Conservation (phyloP, 2,329 filamentous ascomycete species). For the Mycosphaerella sp. region DNA sequence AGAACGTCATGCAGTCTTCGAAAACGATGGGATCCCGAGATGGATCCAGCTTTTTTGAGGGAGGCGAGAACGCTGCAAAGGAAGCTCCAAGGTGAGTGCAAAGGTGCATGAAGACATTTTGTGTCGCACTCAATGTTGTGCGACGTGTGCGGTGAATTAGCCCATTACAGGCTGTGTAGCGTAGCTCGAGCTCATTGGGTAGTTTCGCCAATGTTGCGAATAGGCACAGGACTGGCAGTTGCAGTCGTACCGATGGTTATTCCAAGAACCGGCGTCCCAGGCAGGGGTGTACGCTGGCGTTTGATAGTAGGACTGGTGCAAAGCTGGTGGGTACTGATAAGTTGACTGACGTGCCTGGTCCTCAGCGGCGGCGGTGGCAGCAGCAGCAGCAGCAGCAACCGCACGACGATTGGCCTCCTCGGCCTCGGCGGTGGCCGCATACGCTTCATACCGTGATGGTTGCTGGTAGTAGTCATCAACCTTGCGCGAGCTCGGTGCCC, state of each 20-base stretch:
- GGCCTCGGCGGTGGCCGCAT: slow-evolving; percentile 14
- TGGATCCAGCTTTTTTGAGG: slow-evolving; percentile 11
- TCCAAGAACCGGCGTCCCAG: slow-evolving; percentile 34
- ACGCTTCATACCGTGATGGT: slow-evolving; percentile 29
- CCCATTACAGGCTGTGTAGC: slow-evolving; percentile 8
- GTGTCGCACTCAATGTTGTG: background rate
- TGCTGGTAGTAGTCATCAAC: slow-evolving; percentile 33
- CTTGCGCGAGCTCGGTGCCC: slow-evolving; percentile 28
- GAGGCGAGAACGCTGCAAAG: slow-evolving; percentile 15
- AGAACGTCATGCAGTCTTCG: slow-evolving; percentile 11
- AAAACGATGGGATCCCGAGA: slow-evolving; percentile 3
- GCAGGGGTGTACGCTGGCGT: slow-evolving; percentile 27
- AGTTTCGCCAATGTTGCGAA: slow-evolving; percentile 33
- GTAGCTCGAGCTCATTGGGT: slow-evolving; percentile 31
- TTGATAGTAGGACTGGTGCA: slow-evolving; percentile 28
- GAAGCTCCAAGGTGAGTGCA: background rate
- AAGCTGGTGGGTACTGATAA: slow-evolving; percentile 27
- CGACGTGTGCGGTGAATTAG: background rate
- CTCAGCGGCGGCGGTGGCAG: slow-evolving; percentile 12
- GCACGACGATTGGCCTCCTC: slow-evolving; percentile 31
- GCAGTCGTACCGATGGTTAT: slow-evolving; percentile 34
- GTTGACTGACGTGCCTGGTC: slow-evolving; percentile 31
- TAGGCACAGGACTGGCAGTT: slow-evolving; percentile 33
- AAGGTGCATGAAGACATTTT: background rate
- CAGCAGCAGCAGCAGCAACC: background rate